Conservation (phyloP, 208 protist species). For the Acanthamoeba lenticulata region DNA sequence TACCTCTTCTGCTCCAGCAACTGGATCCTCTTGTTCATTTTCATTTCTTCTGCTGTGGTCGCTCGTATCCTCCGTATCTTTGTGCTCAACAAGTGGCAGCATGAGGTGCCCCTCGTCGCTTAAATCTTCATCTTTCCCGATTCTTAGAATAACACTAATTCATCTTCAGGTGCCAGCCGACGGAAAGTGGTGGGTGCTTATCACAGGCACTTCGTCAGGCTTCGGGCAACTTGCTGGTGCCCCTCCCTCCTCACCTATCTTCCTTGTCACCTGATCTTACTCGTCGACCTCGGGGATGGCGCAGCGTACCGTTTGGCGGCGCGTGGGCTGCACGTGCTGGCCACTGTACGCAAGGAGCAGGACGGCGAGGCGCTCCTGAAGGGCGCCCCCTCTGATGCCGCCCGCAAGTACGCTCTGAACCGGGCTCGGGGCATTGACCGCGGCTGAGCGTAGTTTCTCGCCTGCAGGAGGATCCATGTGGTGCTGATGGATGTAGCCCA, state of each 20-base stretch:
- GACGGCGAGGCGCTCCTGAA: background rate
- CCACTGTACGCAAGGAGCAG: background rate
- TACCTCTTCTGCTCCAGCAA: background rate
- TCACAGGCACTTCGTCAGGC: slow-evolving; percentile 14
- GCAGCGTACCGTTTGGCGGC: background rate
- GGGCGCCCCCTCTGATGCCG: background rate
- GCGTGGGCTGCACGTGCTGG: background rate
- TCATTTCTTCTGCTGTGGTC: background rate
- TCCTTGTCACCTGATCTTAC: background rate
- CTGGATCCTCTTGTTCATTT: background rate
- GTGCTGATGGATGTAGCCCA: slow-evolving; percentile 25
- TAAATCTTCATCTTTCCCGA: background rate
- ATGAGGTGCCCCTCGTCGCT: background rate
- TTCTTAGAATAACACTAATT: background rate
- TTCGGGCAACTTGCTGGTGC: background rate
- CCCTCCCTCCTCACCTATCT: background rate
- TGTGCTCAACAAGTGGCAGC: slow-evolving; percentile 11
- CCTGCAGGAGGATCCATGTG: background rate
- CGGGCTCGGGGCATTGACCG: too few relatives aligned
- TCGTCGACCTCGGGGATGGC: background rate
- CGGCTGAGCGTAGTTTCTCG: background rate
- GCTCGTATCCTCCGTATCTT: slow-evolving; percentile 12
- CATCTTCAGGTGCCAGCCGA: background rate
- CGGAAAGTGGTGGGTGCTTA: background rate
- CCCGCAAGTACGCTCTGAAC: background rate